A percentile compares a stretch with the other conserved stretches of the same genome.
phyloP scores from a whole-genome alignment of 768 basidiomycete species.

The Lyophyllum atratum region DNA sequence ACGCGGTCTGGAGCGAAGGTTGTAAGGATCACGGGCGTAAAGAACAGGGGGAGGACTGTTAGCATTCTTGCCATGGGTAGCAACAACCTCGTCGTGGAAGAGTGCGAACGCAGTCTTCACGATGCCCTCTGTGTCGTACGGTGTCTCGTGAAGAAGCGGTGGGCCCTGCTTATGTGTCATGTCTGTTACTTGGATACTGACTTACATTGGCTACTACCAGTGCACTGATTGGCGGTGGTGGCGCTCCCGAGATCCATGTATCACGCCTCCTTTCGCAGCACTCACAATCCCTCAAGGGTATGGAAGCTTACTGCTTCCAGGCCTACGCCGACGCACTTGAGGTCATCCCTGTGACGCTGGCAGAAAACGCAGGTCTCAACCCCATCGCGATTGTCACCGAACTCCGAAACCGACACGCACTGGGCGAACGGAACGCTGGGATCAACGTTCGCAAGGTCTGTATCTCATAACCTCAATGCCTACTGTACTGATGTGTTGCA shows the following conservation, averaged over 20 bases:
- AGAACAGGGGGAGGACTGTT: slow-evolving; percentile 92
- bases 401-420: slow-evolving; percentile 92
- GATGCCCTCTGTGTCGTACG: slow-evolving; percentile 99
- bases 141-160: slow-evolving; percentile 98
- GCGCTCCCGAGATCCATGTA: slow-evolving; percentile 97
- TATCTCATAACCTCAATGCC: slow-evolving; percentile 3
- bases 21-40: slow-evolving; percentile 92
- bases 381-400: slow-evolving; percentile 99
- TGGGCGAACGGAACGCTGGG: slow-evolving; percentile 92
- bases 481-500: neutral
- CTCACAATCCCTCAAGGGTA: slow-evolving; percentile 91
- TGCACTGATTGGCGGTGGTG: slow-evolving; percentile 93
- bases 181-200: slow-evolving; percentile 21
- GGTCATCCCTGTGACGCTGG: slow-evolving; percentile 95
- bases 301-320: slow-evolving; percentile 99
- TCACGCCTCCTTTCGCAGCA: slow-evolving; percentile 90
- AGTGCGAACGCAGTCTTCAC: slow-evolving; percentile 95
- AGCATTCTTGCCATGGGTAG: slow-evolving; percentile 93
- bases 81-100: slow-evolving; percentile 92
- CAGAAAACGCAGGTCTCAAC: slow-evolving; percentile 98
- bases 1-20: slow-evolving; percentile 84
- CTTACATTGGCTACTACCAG: slow-evolving; percentile 30
- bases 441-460: slow-evolving; percentile 97
- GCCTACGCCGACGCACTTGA: slow-evolving; percentile 98
- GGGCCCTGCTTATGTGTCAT: slow-evolving; percentile 1